Evolutionary conservation across 1,284 basidiomycete genomes (phyloP).

Genomic region (Takashimella koratensis): DNA sequence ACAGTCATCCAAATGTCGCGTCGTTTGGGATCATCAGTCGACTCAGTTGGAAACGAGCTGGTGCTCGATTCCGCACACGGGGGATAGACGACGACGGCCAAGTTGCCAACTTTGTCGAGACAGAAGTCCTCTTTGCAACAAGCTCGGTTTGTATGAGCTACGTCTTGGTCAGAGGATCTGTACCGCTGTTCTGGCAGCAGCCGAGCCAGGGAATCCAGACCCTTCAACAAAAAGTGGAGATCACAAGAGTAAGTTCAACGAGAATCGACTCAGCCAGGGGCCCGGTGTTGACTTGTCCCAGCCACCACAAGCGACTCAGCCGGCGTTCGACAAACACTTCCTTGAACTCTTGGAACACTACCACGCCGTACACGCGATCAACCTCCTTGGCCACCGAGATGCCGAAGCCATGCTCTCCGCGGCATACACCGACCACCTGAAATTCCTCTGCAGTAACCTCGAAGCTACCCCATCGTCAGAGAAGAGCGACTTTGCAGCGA

Average conservation of each 20-base stretch:
- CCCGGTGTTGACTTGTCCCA: conserved; percentile 52
- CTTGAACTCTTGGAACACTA: conserved; percentile 79
- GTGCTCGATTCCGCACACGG: conserved; percentile 94
- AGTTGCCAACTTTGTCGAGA: conserved; percentile 97
- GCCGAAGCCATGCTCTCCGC: conserved; percentile 80
- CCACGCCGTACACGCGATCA: conserved; percentile 74
- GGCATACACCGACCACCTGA: conserved; percentile 75
- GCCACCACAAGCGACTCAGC: conserved; percentile 85
- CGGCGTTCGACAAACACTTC: conserved; percentile 93
- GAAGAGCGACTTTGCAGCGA: conserved; percentile 22
- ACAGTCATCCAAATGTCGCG: conserved; percentile 45
- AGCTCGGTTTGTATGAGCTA: conserved; percentile 82
- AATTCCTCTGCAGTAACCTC: conserved; percentile 52
- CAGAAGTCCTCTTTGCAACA: conserved; percentile 83
- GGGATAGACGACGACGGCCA: conserved; percentile 98
- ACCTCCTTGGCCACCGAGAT: conserved; percentile 84
- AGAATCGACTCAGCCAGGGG: neutral
- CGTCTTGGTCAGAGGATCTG: conserved; percentile 88
- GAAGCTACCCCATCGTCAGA: conserved; percentile 58
- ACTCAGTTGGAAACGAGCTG: conserved; percentile 90
- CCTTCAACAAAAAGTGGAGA: conserved; percentile 84
- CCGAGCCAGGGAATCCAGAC: conserved; percentile 73
- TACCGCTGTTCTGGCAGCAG: conserved; percentile 98
- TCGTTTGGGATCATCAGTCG: conserved; percentile 78
- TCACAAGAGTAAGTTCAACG: conserved; percentile 53